These are phyloP conservation scores for Debaryomyces tyrocola DNA, from an alignment of 805 yeast species.

Conservation along the genomic window DNA sequence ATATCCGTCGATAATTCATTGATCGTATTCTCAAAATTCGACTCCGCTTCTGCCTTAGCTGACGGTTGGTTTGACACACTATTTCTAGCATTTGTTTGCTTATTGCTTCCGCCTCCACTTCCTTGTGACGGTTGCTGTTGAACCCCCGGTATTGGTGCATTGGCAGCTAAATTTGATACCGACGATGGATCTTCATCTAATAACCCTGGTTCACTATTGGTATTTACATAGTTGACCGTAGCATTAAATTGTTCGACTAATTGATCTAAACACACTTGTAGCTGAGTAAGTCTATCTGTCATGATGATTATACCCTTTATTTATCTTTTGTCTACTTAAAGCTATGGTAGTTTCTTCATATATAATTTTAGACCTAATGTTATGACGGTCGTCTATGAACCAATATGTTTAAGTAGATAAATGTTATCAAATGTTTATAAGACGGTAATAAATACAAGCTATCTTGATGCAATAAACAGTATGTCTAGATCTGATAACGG, in stretches of 20 bases:
- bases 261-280: slow-evolving; percentile 85
- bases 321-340: too few relatives aligned
- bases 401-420: too few relatives aligned
- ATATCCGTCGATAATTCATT: slow-evolving; percentile 84
- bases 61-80: slow-evolving; percentile 16
- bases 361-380: too few relatives aligned
- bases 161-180: slow-evolving; percentile 62
- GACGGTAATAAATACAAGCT: not conserved
- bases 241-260: slow-evolving; percentile 79
- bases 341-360: too few relatives aligned
- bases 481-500: slow-evolving; percentile 3
- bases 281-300: slow-evolving; percentile 88
- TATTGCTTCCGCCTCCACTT: slow-evolving; percentile 11
- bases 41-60: slow-evolving; percentile 14
- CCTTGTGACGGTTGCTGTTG: slow-evolving; percentile 11
- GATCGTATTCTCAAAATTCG: slow-evolving; percentile 45
- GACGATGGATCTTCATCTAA: slow-evolving; percentile 68
- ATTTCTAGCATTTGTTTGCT: slow-evolving; percentile 15
- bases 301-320: slow-evolving; percentile 27
- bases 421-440: too few relatives aligned
- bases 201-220: slow-evolving; percentile 35
- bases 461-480: not conserved
- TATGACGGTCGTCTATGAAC: too few relatives aligned
- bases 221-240: slow-evolving; percentile 65
- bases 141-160: slow-evolving; percentile 49